Evolutionary conservation across 2,329 filamentous ascomycete genomes (phyloP), one percentile per base, ranked within the genome.

Genomic region (Sporothrix variecibatus): DNA sequence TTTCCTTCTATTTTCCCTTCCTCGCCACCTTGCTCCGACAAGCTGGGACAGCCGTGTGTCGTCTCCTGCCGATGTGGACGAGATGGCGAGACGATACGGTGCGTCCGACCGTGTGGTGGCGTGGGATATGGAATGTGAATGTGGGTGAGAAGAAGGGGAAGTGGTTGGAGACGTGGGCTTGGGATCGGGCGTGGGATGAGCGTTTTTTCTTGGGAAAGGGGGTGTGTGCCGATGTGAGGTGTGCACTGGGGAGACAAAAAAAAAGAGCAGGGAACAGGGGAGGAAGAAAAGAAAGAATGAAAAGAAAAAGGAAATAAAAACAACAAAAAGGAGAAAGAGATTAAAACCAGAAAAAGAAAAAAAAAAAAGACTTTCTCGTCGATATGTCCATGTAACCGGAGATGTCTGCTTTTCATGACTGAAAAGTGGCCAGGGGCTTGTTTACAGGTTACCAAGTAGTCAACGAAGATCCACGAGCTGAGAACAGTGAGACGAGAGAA

Each of bases 31-130:
- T 8, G 43, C 38, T 31, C 69, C 69, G 69, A 71, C 34, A n/a
- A 20, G 53, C 69, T 71, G 69, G 69, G 53, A 60, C 69, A 12
- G 53, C 69, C 53, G 51, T 71, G 23, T 60, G 17, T 26, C 31
- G 38, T 56, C 17, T 34, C 58, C 34, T 34, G 34, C 34, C 11
- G 1, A 4, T 20, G 43, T 49, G 43, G 43, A 20, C 28, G 26
- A 15, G 40, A 72, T 64, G 40, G 28, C 70, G 70, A 64, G 51
- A 72, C 56, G 38, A 20, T 40, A 23, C 40, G 53, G 38, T 31
- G 70, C 70, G 43, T 43, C 34, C 56, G 43, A 49, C 43, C 15
- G 43, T 49, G 43, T 49, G 49, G 56, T 34, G 26, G 17, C 60
- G 31, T 23, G 20, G 60, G 20, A 34, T 15, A n/a, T 43, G 20